Percentiles rank a stretch among this genome's conserved stretches.
Evolutionary conservation across 768 basidiomycete genomes (phyloP).

Genomic region (Podaxis sp.): DNA sequence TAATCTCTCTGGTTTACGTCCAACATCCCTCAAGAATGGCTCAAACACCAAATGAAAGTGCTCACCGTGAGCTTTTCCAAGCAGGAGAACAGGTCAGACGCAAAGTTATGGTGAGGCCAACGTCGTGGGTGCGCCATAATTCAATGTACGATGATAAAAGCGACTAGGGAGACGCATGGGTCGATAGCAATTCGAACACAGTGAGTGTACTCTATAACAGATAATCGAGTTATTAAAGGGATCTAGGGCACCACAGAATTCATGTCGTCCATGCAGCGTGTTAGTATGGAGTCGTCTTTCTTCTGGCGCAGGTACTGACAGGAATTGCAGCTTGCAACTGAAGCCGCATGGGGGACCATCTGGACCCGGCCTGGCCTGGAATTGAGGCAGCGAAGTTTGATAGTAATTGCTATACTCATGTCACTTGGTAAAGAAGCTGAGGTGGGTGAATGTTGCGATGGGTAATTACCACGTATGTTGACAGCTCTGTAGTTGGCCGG

Average conservation of each 20-base stretch:
- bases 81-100: conserved; percentile 39
- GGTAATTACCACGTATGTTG: not conserved
- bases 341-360: conserved; percentile 43
- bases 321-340: conserved; percentile 1
- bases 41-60: conserved; percentile 27
- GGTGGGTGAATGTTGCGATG: conserved; percentile 24
- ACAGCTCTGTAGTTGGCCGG: conserved; percentile 4
- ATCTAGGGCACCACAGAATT: conserved; percentile 38
- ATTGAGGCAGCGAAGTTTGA: conserved; percentile 44
- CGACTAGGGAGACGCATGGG: conserved; percentile 40
- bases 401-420: conserved; percentile 41
- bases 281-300: conserved; percentile 19
- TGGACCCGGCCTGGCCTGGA: conserved; percentile 47
- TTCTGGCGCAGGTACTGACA: conserved; percentile 9
- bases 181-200: conserved; percentile 37
- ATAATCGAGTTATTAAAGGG: not conserved
- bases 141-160: not conserved
- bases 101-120: conserved; percentile 38
- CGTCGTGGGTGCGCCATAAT: not conserved
- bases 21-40: not conserved
- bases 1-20: not conserved
- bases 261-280: conserved; percentile 47
- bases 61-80: conserved; percentile 40
- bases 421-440: conserved; percentile 42
- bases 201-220: conserved; percentile 16